These are phyloP conservation scores for Linum usitatissimum DNA, from an alignment of 345 rosid species.

Conservation along the genomic window DNA sequence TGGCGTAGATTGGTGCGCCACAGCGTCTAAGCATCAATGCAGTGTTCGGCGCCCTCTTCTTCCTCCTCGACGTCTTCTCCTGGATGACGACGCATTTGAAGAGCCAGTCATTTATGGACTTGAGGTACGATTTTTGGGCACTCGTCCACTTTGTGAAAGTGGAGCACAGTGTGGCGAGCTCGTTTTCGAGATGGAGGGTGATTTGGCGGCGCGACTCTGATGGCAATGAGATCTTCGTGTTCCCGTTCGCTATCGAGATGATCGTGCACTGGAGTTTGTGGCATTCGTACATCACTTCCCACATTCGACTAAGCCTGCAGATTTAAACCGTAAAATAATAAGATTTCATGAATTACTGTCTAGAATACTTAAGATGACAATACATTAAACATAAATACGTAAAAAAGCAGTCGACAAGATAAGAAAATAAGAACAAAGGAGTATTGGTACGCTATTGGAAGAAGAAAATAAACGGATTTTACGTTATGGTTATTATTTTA, in stretches of 20 bases:
- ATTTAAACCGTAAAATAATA: background rate
- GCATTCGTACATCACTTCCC: constrained; percentile 90
- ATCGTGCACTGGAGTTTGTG: constrained; percentile 62
- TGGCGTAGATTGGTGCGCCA: constrained; percentile 76
- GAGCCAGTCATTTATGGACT: constrained; percentile 65
- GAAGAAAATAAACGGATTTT: no score
- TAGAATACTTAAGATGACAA: no score
- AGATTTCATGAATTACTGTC: no score
- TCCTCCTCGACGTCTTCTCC: constrained; percentile 27
- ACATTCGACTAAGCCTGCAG: constrained; percentile 82
- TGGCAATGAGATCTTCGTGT: constrained; percentile 34
- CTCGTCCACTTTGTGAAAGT: constrained; percentile 71
- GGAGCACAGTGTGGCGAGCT: constrained; percentile 41
- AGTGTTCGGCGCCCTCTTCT: constrained; percentile 17
- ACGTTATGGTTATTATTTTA: no score
- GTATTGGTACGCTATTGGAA: no score
- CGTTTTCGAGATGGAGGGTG: constrained; percentile 54
- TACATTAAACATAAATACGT: no score
- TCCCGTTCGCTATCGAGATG: constrained; percentile 37
- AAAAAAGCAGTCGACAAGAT: no score
- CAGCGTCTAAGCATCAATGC: constrained; percentile 11
- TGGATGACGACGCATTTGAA: constrained; percentile 42
- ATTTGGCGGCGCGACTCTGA: constrained; percentile 63
- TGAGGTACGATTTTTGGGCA: constrained; percentile 58
- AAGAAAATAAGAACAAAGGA: no score